A percentile compares a stretch with the other conserved stretches of the same genome.
Conservation (phyloP, 306 rosid species). For the Trichosanthes truncata region DNA sequence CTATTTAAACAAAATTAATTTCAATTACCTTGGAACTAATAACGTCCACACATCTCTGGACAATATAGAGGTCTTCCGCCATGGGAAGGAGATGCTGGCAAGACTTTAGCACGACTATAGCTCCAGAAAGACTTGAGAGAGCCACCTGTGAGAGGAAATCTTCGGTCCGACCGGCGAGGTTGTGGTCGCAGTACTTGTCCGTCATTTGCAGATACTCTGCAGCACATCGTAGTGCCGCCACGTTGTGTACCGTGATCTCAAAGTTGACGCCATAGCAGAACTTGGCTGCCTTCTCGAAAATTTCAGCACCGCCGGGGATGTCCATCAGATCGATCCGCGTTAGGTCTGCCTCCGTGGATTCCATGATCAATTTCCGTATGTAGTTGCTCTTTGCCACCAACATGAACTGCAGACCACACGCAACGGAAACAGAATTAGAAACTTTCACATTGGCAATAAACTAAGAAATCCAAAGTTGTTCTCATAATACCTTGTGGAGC, state of each 20-base stretch:
- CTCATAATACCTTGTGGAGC: conserved; percentile 70
- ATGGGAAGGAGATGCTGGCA: conserved; percentile 45
- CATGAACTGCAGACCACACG: conserved; percentile 44
- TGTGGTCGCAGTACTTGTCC: conserved; percentile 49
- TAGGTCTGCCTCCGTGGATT: conserved; percentile 50
- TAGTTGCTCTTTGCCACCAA: conserved; percentile 80
- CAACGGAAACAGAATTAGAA: neutral
- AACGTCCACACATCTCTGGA: conserved; percentile 44
- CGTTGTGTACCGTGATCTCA: conserved; percentile 71
- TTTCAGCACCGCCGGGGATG: conserved; percentile 81
- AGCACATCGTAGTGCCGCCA: conserved; percentile 67
- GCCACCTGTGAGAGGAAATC: conserved; percentile 64
- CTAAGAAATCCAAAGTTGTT: neutral
- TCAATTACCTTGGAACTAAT: conserved; percentile 30
- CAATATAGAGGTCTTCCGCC: conserved; percentile 38
- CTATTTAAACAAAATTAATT: too few relatives aligned
- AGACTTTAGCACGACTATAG: conserved; percentile 55
- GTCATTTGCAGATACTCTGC: conserved; percentile 78
- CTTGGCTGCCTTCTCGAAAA: conserved; percentile 79
- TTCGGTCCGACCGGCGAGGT: conserved; percentile 64
- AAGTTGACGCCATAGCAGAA: conserved; percentile 92
- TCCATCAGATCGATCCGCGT: conserved; percentile 45
- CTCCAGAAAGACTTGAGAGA: conserved; percentile 43
- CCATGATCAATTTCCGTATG: conserved; percentile 60
- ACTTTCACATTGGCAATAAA: neutral